Conservation (phyloP, 1,139 yeast species). For the Suhomyces bolitotheri region DNA sequence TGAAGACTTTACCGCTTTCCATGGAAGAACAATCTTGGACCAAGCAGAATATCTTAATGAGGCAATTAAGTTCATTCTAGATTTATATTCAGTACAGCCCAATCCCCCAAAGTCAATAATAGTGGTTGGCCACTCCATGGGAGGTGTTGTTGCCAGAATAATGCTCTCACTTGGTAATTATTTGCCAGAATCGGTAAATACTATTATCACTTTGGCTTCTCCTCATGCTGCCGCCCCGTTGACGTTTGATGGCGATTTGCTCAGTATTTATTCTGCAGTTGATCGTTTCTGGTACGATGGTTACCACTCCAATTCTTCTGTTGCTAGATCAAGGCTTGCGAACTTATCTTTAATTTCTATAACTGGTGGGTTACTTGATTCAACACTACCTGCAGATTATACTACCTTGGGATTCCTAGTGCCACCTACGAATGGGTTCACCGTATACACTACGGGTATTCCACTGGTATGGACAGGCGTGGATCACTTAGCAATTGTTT, state of each 20-base stretch:
- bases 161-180: slow-evolving; percentile 81
- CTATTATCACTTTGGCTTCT: slow-evolving; percentile 83
- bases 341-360: slow-evolving; percentile 69
- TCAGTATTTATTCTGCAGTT: slow-evolving; percentile 69
- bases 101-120: slow-evolving; percentile 70
- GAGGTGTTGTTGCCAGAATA: slow-evolving; percentile 87
- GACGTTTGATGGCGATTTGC: slow-evolving; percentile 89
- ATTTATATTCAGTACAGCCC: slow-evolving; percentile 49
- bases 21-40: slow-evolving; percentile 88
- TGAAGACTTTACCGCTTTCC: slow-evolving; percentile 95
- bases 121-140: slow-evolving; percentile 93
- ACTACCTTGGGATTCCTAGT: slow-evolving; percentile 73
- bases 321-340: slow-evolving; percentile 43
- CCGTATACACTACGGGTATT: slow-evolving; percentile 81
- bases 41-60: slow-evolving; percentile 94
- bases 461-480: slow-evolving; percentile 94
- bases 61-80: slow-evolving; percentile 74
- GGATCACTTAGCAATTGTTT: slow-evolving; percentile 93
- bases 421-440: slow-evolving; percentile 75
- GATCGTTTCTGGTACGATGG: slow-evolving; percentile 83
- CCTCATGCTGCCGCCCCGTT: slow-evolving; percentile 95
- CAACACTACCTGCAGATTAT: slow-evolving; percentile 89
- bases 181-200: slow-evolving; percentile 66
- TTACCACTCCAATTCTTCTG: slow-evolving; percentile 15
- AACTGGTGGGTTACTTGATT: slow-evolving; percentile 87